Evolutionary conservation across 805 yeast genomes (phyloP).

Genomic region (Suhomyces kilbournensis): DNA sequence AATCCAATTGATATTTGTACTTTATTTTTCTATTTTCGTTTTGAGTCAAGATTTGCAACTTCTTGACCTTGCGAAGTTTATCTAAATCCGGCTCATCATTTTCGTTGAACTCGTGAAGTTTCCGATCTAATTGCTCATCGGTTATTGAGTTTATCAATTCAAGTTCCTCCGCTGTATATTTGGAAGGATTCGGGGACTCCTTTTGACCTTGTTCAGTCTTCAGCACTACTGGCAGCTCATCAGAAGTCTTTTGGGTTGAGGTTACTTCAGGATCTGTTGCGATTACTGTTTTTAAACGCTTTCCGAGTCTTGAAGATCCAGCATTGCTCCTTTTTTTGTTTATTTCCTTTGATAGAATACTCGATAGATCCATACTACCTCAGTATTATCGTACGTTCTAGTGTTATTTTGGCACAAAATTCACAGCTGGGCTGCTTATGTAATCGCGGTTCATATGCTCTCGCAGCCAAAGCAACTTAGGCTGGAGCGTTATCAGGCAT

Average conservation of each 20-base stretch:
- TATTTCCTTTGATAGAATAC: slow-evolving; percentile 42
- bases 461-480: not conserved
- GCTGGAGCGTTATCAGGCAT: not conserved
- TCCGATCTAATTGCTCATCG: slow-evolving; percentile 22
- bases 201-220: not conserved
- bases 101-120: slow-evolving; percentile 19
- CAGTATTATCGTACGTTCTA: not conserved
- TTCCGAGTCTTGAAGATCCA: not conserved
- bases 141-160: slow-evolving; percentile 14
- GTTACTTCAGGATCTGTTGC: not conserved
- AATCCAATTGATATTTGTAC: slow-evolving; percentile 25
- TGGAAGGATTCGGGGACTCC: slow-evolving; percentile 7
- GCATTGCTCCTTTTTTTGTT: slow-evolving; percentile 5
- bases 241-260: not conserved
- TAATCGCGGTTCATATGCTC: not conserved
- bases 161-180: slow-evolving; percentile 2
- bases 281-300: not conserved
- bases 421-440: not conserved
- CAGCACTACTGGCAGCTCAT: not conserved
- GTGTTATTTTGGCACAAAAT: not conserved
- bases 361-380: slow-evolving; percentile 45
- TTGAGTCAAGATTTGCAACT: slow-evolving; percentile 16
- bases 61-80: slow-evolving; percentile 13
- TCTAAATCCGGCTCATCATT: slow-evolving; percentile 10
- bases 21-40: slow-evolving; percentile 15